Evolutionary conservation across 2,329 filamentous ascomycete species (phyloP).

Genomic region (Calonectria pseudoreteaudii): DNA sequence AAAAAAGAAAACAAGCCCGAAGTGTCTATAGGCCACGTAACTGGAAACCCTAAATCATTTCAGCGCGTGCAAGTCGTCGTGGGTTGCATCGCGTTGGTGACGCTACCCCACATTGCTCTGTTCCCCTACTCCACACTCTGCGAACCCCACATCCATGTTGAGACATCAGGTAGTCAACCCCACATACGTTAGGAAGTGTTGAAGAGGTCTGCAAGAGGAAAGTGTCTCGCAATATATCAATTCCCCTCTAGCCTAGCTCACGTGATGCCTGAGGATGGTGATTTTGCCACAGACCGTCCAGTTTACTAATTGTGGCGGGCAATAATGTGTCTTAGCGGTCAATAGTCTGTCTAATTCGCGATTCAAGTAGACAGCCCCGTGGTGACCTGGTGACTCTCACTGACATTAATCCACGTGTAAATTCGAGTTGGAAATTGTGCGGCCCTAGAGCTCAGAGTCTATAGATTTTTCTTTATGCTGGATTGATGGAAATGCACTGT

Average conservation of each 20-base stretch:
- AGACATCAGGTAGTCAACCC: neutral
- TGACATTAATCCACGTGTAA: neutral
- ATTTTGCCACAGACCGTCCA: neutral
- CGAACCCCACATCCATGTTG: neutral
- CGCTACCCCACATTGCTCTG: neutral
- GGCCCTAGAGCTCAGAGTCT: too few species aligned
- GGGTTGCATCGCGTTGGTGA: neutral
- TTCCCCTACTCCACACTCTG: neutral
- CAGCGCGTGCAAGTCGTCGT: neutral
- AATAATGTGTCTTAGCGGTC: neutral
- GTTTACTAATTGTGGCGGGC: neutral
- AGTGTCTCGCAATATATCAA: too few species aligned
- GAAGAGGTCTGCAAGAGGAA: too few species aligned
- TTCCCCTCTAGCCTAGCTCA: too few species aligned
- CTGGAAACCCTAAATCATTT: neutral
- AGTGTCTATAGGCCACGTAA: neutral
- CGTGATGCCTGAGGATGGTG: neutral
- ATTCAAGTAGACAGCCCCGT: neutral
- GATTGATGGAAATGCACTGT: too few species aligned
- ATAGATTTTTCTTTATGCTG: too few species aligned
- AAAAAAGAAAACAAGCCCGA: neutral
- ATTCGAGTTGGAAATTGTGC: too few species aligned
- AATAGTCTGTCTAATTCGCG: neutral
- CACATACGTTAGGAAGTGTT: neutral
- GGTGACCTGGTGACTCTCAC: neutral